phyloP scores from a whole-genome alignment of 2,329 filamentous ascomycete species.

The Aspergillus carbonarius region DNA sequence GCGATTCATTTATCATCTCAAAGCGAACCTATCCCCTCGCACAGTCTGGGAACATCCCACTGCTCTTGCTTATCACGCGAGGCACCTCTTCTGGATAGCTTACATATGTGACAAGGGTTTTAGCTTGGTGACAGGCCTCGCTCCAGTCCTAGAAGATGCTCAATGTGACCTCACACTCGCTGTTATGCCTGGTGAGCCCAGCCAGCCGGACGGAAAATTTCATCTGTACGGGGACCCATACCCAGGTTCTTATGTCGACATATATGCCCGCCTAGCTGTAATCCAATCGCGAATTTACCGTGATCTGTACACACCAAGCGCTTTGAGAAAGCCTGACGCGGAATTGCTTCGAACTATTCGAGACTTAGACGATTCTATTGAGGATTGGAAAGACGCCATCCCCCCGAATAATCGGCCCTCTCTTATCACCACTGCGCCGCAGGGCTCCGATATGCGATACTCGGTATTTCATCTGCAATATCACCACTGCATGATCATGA shows the following conservation, averaged over 20 bases:
- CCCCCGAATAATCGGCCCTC: neutral
- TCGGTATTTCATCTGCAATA: constrained; percentile 12
- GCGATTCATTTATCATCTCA: constrained; percentile 11
- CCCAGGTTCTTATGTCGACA: neutral
- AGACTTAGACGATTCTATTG: constrained; percentile 4
- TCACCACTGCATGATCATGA: constrained; percentile 12
- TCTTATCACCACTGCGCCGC: neutral
- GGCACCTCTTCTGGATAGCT: constrained; percentile 13
- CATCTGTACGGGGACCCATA: neutral
- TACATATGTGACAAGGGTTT: constrained; percentile 5
- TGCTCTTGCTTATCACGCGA: neutral
- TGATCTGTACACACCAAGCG: constrained; percentile 2
- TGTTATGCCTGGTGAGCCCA: neutral
- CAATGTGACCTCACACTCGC: constrained; percentile 9
- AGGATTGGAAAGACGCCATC: constrained; percentile 10
- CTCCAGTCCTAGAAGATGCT: constrained; percentile 2
- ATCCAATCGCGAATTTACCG: constrained; percentile 11
- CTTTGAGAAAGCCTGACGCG: constrained; percentile 3
- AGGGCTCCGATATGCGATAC: neutral
- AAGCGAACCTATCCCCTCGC: constrained; percentile 5
- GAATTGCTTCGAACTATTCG: constrained; percentile 10
- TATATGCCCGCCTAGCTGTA: neutral
- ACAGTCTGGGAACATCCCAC: neutral
- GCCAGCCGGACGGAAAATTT: neutral
- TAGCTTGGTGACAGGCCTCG: constrained; percentile 10